These are phyloP conservation scores for Zygotorulaspora sp. DNA, from an alignment of 805 yeast genomes.

Conservation along the genomic window DNA sequence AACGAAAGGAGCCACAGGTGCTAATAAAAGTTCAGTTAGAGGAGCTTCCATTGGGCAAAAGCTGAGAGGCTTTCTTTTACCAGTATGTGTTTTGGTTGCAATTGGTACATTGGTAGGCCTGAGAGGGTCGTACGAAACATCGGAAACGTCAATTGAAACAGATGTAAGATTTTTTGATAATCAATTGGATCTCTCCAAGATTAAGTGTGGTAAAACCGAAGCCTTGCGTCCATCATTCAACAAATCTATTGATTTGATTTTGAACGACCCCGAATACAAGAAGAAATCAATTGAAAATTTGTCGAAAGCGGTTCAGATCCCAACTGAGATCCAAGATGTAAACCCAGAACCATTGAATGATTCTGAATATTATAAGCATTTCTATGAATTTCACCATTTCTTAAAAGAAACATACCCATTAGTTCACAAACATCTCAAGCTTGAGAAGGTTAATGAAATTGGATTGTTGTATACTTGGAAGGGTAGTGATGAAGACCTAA, in stretches of 20 bases:
- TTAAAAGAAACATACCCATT: conserved; percentile 54
- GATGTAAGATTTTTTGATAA: no score
- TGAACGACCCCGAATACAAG: conserved; percentile 37
- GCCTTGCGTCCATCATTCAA: conserved; percentile 26
- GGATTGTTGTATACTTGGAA: conserved; percentile 64
- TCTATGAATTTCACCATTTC: conserved; percentile 48
- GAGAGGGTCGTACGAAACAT: background rate
- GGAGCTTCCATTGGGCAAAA: no score
- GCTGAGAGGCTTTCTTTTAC: conserved; percentile 8
- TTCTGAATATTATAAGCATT: conserved; percentile 44
- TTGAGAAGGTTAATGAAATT: conserved; percentile 55
- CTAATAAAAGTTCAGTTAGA: no score
- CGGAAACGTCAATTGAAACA: no score
- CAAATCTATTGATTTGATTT: conserved; percentile 24
- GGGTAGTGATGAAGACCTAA: conserved; percentile 49
- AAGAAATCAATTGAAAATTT: conserved; percentile 41
- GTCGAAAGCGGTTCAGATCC: conserved; percentile 57
- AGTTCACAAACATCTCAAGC: conserved; percentile 43
- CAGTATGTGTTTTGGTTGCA: conserved; percentile 9
- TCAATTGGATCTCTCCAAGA: no score
- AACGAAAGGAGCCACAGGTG: no score
- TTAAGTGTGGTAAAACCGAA: conserved; percentile 18
- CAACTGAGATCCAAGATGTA: conserved; percentile 61
- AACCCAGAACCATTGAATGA: conserved; percentile 34
- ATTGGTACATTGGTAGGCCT: conserved; percentile 4